Base-by-base conservation (phyloP, 139 green algal species). In the Chlorella vulgaris region DNA sequence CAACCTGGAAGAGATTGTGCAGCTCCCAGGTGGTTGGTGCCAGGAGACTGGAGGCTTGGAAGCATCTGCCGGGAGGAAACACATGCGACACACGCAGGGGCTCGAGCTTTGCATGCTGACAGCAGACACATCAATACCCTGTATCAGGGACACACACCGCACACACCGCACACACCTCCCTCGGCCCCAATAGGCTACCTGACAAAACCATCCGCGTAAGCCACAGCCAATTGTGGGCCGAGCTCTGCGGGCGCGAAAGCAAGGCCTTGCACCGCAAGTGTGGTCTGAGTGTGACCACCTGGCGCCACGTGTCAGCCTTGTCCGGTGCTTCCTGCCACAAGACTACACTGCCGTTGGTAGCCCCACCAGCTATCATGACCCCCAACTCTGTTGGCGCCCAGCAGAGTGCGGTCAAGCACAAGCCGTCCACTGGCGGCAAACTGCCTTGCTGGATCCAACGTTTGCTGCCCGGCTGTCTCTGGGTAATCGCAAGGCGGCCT, bases 171-270 rank as follows among this genome's bases (percentile, higher is more conserved):
- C n/a, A n/a, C n/a, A n/a, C 28, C n/a, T n/a, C n/a, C n/a, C n/a
- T n/a, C n/a, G n/a, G n/a, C n/a, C n/a, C n/a, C n/a, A n/a, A n/a
- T n/a, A n/a, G n/a, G n/a, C n/a, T 51, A 83, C 78, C 78, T 82
- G 38, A 88, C 69, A 21, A 33, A 47, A 7, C 83, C 83, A 8
- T 88, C 83, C 21, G 65, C 68, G 19, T 77, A 88, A 0, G 79
- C 80, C 13, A 73, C 63, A 10, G 84, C 69, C 35, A 83, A 50
- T 22, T 83, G 31, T 15, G 73, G 63, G 50, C 77, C 79, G 21
- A 69, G 36, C 29, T 88, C 62, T 4, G 38, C 26, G 31, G 82
- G 82, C 22, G 76, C 82, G 68, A 87, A 87, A 1, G 74, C 50
- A 0, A 84, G 28, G 40, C 71, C 50, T 36, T 76, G 66, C 47